These are phyloP conservation scores for Ligustrum vulgare DNA, from an alignment of 257 asterid species.

Conservation along the genomic window DNA sequence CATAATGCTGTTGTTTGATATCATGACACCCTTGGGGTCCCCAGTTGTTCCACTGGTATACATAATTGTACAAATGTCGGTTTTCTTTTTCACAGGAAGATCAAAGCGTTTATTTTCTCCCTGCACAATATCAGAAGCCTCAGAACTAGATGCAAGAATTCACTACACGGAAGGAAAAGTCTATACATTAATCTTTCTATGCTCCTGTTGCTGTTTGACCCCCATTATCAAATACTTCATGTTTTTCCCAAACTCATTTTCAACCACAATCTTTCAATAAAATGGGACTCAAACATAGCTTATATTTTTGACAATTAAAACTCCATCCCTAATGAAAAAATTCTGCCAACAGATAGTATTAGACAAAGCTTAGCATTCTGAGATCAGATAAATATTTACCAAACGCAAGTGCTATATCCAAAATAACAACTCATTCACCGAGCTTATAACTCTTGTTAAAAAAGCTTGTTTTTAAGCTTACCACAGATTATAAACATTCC, in stretches of 20 bases:
- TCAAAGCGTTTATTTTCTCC: conserved; percentile 47
- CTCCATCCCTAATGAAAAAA: neutral
- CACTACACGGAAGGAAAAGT: neutral
- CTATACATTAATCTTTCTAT: neutral
- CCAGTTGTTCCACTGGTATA: conserved; percentile 68
- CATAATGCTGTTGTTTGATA: conserved; percentile 54
- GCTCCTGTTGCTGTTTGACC: no score
- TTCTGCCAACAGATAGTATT: neutral
- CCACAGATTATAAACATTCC: neutral
- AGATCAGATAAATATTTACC: neutral
- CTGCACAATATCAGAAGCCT: conserved; percentile 29
- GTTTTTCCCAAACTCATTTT: no score
- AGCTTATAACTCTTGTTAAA: neutral
- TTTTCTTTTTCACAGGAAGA: conserved; percentile 50
- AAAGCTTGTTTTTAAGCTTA: no score
- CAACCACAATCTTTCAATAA: no score
- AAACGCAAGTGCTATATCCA: neutral
- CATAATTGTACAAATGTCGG: conserved; percentile 61
- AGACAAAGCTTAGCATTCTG: neutral
- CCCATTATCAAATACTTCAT: no score
- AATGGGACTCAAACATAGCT: no score
- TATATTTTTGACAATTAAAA: neutral
- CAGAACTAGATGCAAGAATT: conserved; percentile 8
- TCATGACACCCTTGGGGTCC: conserved; percentile 64
- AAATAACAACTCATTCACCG: neutral